These are phyloP conservation scores for Neofusicoccum laricinum DNA, from an alignment of 2,329 filamentous ascomycete species.

Conservation along the genomic window DNA sequence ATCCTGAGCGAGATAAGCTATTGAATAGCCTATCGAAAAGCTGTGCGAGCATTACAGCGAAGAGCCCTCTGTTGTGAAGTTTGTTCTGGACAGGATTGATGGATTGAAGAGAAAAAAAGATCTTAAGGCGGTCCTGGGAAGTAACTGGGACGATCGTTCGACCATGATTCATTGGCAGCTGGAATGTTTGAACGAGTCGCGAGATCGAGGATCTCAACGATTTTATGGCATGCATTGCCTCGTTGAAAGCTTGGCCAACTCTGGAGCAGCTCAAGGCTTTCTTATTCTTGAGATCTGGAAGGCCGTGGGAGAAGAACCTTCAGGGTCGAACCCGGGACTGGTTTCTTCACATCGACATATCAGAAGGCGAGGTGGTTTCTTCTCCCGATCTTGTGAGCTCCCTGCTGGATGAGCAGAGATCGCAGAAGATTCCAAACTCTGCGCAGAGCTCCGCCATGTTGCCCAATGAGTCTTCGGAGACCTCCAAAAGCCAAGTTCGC, in stretches of 20 bases:
- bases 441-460: neutral
- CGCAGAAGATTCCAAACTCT: neutral
- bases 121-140: neutral
- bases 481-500: neutral
- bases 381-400: neutral
- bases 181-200: neutral
- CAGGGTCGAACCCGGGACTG: too few species aligned
- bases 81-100: neutral
- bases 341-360: too few species aligned
- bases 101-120: neutral
- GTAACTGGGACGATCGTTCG: neutral
- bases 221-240: neutral
- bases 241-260: neutral
- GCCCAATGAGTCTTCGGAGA: neutral
- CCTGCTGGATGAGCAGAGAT: neutral
- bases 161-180: neutral
- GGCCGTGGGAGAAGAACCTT: too few species aligned
- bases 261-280: neutral
- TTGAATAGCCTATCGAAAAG: neutral
- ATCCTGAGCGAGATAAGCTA: neutral
- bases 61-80: neutral
- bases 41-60: neutral
- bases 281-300: neutral
- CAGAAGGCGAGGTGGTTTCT: neutral
- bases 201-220: neutral